These are phyloP conservation scores for Ophiosphaerella korrae DNA, from an alignment of 2,329 filamentous ascomycete genomes.

Conservation along the genomic window DNA sequence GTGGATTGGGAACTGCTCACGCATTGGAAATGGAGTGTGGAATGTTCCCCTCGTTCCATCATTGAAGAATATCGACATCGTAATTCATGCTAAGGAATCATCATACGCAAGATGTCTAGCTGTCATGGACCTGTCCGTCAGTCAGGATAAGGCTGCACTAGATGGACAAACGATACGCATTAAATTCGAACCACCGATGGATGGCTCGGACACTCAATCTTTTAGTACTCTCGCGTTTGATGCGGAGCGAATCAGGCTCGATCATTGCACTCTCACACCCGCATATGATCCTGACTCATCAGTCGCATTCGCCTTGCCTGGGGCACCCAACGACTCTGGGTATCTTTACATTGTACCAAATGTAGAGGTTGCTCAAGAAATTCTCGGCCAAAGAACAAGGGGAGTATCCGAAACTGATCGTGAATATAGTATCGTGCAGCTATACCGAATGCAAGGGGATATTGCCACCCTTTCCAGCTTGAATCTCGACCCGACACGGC, in stretches of 20 bases:
- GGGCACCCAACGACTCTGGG: background rate
- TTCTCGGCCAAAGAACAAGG: background rate
- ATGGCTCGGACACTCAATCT: background rate
- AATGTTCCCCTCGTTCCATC: background rate
- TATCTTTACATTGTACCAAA: background rate
- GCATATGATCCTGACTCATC: background rate
- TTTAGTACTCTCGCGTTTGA: background rate
- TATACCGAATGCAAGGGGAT: background rate
- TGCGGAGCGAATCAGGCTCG: background rate
- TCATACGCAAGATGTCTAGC: background rate
- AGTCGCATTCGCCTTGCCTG: background rate
- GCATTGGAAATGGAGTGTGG: background rate
- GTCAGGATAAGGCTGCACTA: background rate
- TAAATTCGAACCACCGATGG: background rate
- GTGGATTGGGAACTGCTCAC: background rate
- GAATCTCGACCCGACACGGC: background rate
- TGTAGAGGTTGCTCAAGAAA: background rate
- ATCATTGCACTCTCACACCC: background rate
- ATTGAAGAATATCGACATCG: background rate
- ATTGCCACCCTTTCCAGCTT: background rate
- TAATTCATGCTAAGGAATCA: background rate
- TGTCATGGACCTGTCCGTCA: background rate
- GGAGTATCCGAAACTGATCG: background rate
- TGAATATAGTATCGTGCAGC: background rate
- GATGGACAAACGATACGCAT: background rate